Percentiles rank a stretch among this genome's conserved stretches.
Evolutionary conservation across 2,329 filamentous ascomycete species (phyloP).

Genomic region (Colletotrichum spinosum): DNA sequence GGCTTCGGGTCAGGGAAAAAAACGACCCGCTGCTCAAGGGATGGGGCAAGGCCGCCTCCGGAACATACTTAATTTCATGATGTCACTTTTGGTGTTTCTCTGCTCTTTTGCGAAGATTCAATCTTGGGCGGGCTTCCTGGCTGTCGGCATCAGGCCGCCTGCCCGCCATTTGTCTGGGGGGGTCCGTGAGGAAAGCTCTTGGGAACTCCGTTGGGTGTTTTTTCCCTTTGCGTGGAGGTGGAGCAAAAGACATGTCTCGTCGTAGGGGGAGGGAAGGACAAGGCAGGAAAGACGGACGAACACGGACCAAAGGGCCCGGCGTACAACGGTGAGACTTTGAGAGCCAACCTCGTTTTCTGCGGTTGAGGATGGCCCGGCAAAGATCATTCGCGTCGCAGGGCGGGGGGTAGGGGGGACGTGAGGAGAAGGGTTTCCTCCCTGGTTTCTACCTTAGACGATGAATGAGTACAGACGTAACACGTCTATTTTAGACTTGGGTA

Average conservation of each 20-base stretch:
- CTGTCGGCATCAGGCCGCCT: background rate
- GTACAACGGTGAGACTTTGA: conserved; percentile 26
- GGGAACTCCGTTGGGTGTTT: background rate
- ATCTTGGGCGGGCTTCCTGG: conserved; percentile 5
- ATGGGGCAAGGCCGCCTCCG: conserved; percentile 31
- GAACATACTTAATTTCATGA: conserved; percentile 39
- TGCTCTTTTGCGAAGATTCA: conserved; percentile 21
- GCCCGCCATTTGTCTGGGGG: conserved; percentile 11
- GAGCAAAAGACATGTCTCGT: conserved; percentile 17
- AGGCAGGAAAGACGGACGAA: conserved; percentile 7
- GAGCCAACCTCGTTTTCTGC: conserved; percentile 28
- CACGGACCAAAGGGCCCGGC: conserved; percentile 12
- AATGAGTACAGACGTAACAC: conserved; percentile 36
- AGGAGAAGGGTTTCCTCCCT: conserved; percentile 17
- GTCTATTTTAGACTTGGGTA: conserved; percentile 33
- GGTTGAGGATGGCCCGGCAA: conserved; percentile 11
- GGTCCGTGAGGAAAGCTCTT: conserved; percentile 6
- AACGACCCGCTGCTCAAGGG: conserved; percentile 18
- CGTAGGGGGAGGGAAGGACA: conserved; percentile 36
- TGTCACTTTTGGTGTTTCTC: conserved; percentile 26
- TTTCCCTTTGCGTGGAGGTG: background rate
- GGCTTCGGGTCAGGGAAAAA: conserved; percentile 29
- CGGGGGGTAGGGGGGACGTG: conserved; percentile 5
- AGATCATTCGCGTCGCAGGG: conserved; percentile 8
- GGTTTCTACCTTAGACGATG: conserved; percentile 37